Conservation (phyloP, 2,329 filamentous ascomycete genomes). For the Huntiella omanensis region DNA sequence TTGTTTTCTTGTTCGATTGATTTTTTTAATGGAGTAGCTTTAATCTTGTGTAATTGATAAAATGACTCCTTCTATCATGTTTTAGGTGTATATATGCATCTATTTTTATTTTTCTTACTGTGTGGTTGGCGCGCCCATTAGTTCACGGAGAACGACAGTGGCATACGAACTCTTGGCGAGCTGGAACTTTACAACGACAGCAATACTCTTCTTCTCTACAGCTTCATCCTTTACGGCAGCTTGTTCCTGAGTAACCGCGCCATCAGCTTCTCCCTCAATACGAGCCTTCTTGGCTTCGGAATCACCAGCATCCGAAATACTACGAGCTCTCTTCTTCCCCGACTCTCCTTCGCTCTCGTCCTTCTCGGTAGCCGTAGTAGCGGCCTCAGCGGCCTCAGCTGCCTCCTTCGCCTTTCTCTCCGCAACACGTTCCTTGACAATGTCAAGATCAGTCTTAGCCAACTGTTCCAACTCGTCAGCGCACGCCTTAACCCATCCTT, state of each 20-base stretch:
- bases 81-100: not conserved
- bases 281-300: constrained; percentile 15
- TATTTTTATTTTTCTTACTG: constrained; percentile 1
- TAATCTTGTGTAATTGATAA: not conserved
- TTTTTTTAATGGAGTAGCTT: constrained; percentile 1
- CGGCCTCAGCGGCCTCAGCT: not conserved
- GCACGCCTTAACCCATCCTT: constrained; percentile 39
- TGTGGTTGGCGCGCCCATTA: constrained; percentile 34
- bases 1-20: not conserved
- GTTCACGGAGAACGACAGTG: constrained; percentile 62
- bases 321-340: constrained; percentile 9
- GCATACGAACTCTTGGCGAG: constrained; percentile 67
- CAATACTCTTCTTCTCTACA: constrained; percentile 32
- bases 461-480: constrained; percentile 58
- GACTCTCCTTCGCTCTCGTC: not conserved
- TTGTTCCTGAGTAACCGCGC: constrained; percentile 5
- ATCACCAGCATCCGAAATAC: constrained; percentile 12
- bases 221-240: constrained; percentile 14
- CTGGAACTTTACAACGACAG: constrained; percentile 54
- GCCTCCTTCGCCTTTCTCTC: not conserved
- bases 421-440: constrained; percentile 26
- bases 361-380: constrained; percentile 11
- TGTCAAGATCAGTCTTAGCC: constrained; percentile 70
- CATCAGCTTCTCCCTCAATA: constrained; percentile 13
- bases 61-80: not conserved